Evolutionary conservation across 495 filamentous ascomycete species (phyloP).

Genomic region (Penicillium flavigenum): DNA sequence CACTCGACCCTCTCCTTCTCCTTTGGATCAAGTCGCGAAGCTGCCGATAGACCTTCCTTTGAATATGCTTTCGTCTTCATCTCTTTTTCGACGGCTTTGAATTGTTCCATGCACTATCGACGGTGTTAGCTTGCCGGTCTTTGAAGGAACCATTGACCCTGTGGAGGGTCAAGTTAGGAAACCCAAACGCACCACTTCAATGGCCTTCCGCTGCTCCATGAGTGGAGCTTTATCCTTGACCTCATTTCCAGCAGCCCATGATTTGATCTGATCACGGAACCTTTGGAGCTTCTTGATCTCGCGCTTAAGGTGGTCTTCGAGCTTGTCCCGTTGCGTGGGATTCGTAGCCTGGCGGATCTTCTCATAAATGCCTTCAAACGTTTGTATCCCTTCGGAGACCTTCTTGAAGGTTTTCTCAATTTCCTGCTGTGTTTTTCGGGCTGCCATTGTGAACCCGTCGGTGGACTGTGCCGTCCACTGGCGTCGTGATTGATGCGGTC

Average conservation of each 20-base stretch:
- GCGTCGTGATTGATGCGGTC: conserved; percentile 16
- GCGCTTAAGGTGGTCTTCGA: conserved; percentile 94
- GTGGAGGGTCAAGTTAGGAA: neutral
- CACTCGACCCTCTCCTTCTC: conserved; percentile 89
- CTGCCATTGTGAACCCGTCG: conserved; percentile 65
- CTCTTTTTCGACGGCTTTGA: conserved; percentile 99
- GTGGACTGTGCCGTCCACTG: conserved; percentile 28
- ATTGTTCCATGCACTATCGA: conserved; percentile 95
- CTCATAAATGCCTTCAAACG: conserved; percentile 91
- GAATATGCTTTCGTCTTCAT: conserved; percentile 99
- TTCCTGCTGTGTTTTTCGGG: conserved; percentile 92
- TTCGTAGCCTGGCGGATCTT: conserved; percentile 91
- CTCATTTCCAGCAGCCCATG: conserved; percentile 95
- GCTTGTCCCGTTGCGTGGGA: conserved; percentile 93
- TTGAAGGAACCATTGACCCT: neutral
- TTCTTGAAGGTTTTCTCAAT: conserved; percentile 99
- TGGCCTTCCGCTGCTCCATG: conserved; percentile 87
- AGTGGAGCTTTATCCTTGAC: conserved; percentile 98
- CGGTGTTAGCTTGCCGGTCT: conserved; percentile 22
- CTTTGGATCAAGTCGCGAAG: conserved; percentile 89
- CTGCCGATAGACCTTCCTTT: conserved; percentile 90
- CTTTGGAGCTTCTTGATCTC: conserved; percentile 99
- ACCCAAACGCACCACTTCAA: conserved; percentile 73
- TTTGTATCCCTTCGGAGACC: conserved; percentile 84
- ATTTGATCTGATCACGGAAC: conserved; percentile 97